Conservation (phyloP, 371 early-diverging fungal genomes). For the Circinella minor region DNA sequence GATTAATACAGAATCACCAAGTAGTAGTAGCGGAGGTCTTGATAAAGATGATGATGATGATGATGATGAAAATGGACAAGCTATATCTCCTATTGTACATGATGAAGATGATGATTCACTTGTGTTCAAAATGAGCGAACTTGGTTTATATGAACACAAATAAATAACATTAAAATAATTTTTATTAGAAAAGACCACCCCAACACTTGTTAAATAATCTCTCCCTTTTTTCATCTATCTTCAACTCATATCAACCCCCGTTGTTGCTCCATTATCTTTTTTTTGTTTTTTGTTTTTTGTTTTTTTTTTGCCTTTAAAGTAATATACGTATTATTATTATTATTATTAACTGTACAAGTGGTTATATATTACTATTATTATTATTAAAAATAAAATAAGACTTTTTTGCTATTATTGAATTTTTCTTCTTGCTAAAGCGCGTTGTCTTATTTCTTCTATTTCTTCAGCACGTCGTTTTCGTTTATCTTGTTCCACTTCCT, state of each 20-base stretch:
- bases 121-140: slow-evolving; percentile 53
- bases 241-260: no score
- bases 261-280: no score
- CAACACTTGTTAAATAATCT: no score
- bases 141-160: slow-evolving; percentile 19
- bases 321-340: no score
- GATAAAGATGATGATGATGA: not conserved
- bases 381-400: no score
- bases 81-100: not conserved
- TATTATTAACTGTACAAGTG: no score
- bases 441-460: slow-evolving; percentile 55
- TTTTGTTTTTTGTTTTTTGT: no score
- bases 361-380: no score
- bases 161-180: not conserved
- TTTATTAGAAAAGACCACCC: no score
- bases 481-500: slow-evolving; percentile 8
- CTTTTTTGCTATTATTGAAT: slow-evolving; percentile 8
- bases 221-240: no score
- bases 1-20: not conserved
- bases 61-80: not conserved
- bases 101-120: slow-evolving; percentile 53
- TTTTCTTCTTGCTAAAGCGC: slow-evolving; percentile 56
- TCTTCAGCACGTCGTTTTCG: slow-evolving; percentile 46
- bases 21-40: slow-evolving; percentile 1
- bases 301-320: no score